Evolutionary conservation across 73 alveolate species (phyloP), one percentile per base, ranked within the genome.

Genomic region (Tetrahymena thermophila): DNA sequence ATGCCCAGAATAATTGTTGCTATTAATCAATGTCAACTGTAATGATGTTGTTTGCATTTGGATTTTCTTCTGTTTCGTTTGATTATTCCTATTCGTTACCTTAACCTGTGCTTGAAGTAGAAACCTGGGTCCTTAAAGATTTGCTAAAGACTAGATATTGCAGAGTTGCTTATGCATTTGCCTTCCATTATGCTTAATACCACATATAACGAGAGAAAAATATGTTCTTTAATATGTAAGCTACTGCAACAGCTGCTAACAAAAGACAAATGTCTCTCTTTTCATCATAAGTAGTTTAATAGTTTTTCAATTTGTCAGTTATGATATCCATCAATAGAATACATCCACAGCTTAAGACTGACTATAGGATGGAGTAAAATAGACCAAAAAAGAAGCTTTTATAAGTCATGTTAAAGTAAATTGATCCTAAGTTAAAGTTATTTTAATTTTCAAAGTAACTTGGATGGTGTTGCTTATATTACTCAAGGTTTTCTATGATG

Each of bases 1-100:
- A n/a, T 40, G 94, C 96, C 96, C 96, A 94, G 8, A 35, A 28
- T 0, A 94, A 35, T 38, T 93, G 56, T 7, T 50, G 31, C 16
- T 85, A 35, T 85, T 94, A 94, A 31, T 94, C 96, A 10, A 85
- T 85, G 43, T 94, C 96, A 21, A 85, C 96, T 25, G 96, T 94
- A 25, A 94, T 50, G 11, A 94, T 50, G 85, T 94, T 94, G 43
- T 94, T 94, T 0, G 85, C 96, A 43, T 94, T 57, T 5, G 96
- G 95, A 9, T 85, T 93, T 31, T 94, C 83, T 50, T 94, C 96
- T 31, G 57, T 89, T 84, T 94, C 96, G 37, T 94, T 94, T 85
- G 43, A 93, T 35, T 84, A 85, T 31, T 94, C 93, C 14, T 94
- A 37, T 28, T 42, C 94, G 21, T 56, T n/a, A 10, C 16, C 34